Conservation (phyloP, 345 rosid species). For the Corchorus capsularis region DNA sequence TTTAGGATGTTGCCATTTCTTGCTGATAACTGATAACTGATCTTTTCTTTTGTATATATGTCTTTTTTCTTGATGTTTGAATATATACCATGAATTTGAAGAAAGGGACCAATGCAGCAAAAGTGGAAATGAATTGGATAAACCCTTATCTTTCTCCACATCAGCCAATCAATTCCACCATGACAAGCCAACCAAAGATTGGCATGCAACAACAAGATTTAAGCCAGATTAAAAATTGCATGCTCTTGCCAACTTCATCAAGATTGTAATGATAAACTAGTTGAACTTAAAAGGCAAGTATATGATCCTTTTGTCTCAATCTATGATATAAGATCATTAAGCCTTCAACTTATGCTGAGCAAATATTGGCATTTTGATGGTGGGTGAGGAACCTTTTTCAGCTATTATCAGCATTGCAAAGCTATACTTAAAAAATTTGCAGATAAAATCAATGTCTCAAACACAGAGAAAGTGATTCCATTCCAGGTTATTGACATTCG, state of each 20-base stretch:
- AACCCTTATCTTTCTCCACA: constrained; percentile 43
- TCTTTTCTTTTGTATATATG: not conserved
- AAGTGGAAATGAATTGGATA: constrained; percentile 38
- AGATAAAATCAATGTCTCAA: constrained; percentile 4
- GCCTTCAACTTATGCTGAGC: not conserved
- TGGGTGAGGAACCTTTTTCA: constrained; percentile 7
- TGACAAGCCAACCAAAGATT: not conserved
- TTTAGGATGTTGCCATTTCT: not conserved
- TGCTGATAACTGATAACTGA: not conserved
- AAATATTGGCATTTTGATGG: constrained; percentile 11
- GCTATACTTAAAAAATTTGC: not conserved
- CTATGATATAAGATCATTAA: not conserved
- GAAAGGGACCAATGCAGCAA: constrained; percentile 31
- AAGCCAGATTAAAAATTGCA: too few relatives aligned
- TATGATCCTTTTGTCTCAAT: not conserved
- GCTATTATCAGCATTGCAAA: not conserved
- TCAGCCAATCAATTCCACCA: constrained; percentile 31
- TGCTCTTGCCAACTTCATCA: constrained; percentile 2
- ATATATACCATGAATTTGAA: not conserved
- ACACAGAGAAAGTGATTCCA: constrained; percentile 7
- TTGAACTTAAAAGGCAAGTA: not conserved
- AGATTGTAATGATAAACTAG: not conserved
- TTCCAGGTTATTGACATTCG: constrained; percentile 3
- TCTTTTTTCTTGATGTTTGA: not conserved
- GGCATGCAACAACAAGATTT: not conserved